Evolutionary conservation across 2,329 filamentous ascomycete genomes (phyloP).

Genomic region (Aspergillus tubingensis): DNA sequence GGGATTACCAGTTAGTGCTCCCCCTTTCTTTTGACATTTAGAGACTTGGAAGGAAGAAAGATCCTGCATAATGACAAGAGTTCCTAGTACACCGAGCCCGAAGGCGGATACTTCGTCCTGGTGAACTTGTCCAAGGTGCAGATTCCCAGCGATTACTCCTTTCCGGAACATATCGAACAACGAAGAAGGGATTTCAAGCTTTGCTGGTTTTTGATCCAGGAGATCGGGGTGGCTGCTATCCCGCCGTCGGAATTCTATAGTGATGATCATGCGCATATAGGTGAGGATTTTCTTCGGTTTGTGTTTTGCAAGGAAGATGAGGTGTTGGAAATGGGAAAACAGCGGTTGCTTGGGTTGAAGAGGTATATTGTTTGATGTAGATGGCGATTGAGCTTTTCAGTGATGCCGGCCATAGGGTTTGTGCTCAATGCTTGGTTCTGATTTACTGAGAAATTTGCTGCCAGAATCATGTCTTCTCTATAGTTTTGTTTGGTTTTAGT

Average conservation of each 20-base stretch:
- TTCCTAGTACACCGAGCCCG: slow-evolving; percentile 75
- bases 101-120: slow-evolving; percentile 96
- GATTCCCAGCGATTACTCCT: slow-evolving; percentile 79
- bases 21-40: too few species aligned
- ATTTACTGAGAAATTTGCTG: too few species aligned
- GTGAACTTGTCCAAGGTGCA: slow-evolving; percentile 89
- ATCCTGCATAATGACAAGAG: slow-evolving; percentile 5
- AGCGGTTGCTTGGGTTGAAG: slow-evolving; percentile 70
- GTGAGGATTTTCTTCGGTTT: slow-evolving; percentile 90
- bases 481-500: too few species aligned
- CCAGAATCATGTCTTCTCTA: fast-evolving
- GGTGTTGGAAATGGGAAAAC: slow-evolving; percentile 76
- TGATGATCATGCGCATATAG: slow-evolving; percentile 75
- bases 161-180: slow-evolving; percentile 82
- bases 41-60: neutral
- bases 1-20: slow-evolving; percentile 58
- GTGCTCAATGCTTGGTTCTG: too few species aligned
- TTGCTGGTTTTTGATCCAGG: slow-evolving; percentile 94
- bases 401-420: too few species aligned
- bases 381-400: too few species aligned
- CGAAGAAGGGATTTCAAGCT: slow-evolving; percentile 92
- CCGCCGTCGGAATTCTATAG: slow-evolving; percentile 99
- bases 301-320: slow-evolving; percentile 95
- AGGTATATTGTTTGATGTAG: slow-evolving; percentile 59
- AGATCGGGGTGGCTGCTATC: slow-evolving; percentile 94